phyloP scores from a whole-genome alignment of 2,329 filamentous ascomycete genomes.

The Acarospora socialis region DNA sequence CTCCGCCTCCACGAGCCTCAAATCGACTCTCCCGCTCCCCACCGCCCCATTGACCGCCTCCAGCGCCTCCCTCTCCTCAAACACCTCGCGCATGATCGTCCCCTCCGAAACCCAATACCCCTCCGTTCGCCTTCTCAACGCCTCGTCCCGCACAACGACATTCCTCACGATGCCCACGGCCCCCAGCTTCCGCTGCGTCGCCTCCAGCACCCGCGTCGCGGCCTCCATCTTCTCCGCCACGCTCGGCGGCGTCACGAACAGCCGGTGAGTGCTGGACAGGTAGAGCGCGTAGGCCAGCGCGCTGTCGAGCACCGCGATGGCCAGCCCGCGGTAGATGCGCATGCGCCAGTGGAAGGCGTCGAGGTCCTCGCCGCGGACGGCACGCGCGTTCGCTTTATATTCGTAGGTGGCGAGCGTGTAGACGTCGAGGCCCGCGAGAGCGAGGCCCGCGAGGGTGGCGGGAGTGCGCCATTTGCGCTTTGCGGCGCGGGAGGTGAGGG shows the following conservation, averaged over 20 bases:
- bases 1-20: slow-evolving; percentile 27
- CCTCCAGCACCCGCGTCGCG: slow-evolving; percentile 42
- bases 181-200: slow-evolving; percentile 51
- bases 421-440: slow-evolving; percentile 48
- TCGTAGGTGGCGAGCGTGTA: slow-evolving; percentile 53
- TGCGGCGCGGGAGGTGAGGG: slow-evolving; percentile 49
- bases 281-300: slow-evolving; percentile 53
- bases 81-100: slow-evolving; percentile 56
- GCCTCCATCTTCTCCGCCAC: slow-evolving; percentile 53
- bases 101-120: slow-evolving; percentile 71
- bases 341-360: slow-evolving; percentile 60
- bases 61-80: slow-evolving; percentile 54
- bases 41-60: slow-evolving; percentile 60
- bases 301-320: slow-evolving; percentile 51
- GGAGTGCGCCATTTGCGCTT: slow-evolving; percentile 54
- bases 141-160: slow-evolving; percentile 58
- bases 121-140: slow-evolving; percentile 49
- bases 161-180: slow-evolving; percentile 67
- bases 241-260: slow-evolving; percentile 49
- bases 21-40: slow-evolving; percentile 31
- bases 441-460: slow-evolving; percentile 49
- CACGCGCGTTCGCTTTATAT: slow-evolving; percentile 48
- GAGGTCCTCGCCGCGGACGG: slow-evolving; percentile 47
- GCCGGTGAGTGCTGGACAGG: slow-evolving; percentile 64
- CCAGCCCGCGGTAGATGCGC: slow-evolving; percentile 46